Percentiles rank a stretch among this genome's conserved stretches.
phyloP scores from a whole-genome alignment of 345 rosid genomes.

The Cardiospermum halicacabum region DNA sequence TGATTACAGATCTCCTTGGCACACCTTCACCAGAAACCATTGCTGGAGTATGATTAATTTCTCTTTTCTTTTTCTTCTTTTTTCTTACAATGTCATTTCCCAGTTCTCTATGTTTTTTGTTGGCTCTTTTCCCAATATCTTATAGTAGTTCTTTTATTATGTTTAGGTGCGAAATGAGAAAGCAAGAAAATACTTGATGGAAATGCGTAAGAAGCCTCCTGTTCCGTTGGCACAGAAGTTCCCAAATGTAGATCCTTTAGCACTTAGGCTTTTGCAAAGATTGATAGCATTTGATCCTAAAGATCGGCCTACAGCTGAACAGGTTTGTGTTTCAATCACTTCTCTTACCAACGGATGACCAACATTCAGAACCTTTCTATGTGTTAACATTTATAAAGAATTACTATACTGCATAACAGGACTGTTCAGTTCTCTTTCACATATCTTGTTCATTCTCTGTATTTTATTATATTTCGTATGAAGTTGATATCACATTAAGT shows the following conservation, averaged over 20 bases:
- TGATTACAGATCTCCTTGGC: slow-evolving; percentile 96
- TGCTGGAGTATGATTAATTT: slow-evolving; percentile 58
- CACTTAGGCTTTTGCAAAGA: slow-evolving; percentile 69
- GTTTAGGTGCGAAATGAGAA: slow-evolving; percentile 92
- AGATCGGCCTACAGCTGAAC: slow-evolving; percentile 86
- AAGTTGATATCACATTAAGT: neutral
- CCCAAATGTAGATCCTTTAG: slow-evolving; percentile 80
- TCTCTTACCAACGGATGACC: neutral
- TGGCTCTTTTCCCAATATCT: neutral
- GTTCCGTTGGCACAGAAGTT: slow-evolving; percentile 77
- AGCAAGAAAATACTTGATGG: slow-evolving; percentile 77
- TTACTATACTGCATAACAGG: neutral
- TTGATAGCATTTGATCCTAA: slow-evolving; percentile 94
- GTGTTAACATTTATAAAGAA: neutral
- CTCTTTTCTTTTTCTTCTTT: slow-evolving; percentile 10
- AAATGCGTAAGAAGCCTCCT: slow-evolving; percentile 75
- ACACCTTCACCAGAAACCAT: slow-evolving; percentile 82
- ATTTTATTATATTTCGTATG: neutral
- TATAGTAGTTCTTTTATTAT: neutral
- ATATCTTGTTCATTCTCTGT: no score
- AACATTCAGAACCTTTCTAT: neutral
- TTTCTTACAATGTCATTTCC: neutral
- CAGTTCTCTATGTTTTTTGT: neutral
- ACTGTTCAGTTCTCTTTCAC: neutral
- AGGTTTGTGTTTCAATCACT: slow-evolving; percentile 40